These are phyloP conservation scores for Aspergillus affinis DNA, from an alignment of 495 filamentous ascomycete species.

Conservation along the genomic window DNA sequence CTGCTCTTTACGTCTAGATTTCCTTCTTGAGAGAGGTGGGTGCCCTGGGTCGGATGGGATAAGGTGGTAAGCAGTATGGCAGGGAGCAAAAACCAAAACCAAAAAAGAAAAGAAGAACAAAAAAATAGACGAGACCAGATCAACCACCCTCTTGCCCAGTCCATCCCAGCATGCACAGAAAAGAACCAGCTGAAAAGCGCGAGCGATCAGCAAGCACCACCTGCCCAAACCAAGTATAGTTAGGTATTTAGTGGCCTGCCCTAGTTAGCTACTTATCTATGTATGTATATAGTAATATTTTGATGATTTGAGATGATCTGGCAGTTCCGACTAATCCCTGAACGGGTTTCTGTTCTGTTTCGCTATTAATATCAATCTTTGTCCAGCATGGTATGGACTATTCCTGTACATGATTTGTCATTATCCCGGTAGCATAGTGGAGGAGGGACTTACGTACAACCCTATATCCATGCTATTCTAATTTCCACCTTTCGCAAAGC, in stretches of 20 bases:
- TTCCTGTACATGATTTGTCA: not conserved
- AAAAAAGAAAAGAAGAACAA: too few species aligned
- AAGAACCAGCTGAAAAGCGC: too few species aligned
- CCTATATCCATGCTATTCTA: not conserved
- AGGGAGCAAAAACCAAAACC: not conserved
- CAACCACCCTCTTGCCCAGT: too few species aligned
- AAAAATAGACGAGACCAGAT: not conserved
- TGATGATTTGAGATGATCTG: not conserved
- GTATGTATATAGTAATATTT: slow-evolving; percentile 8
- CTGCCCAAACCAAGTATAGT: not conserved
- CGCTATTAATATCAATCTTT: not conserved
- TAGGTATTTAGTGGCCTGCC: not conserved
- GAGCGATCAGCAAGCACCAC: not conserved
- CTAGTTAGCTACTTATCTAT: slow-evolving; percentile 6
- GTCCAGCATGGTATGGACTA: too few species aligned
- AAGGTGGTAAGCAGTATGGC: not conserved
- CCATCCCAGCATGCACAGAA: too few species aligned
- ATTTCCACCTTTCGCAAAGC: not conserved
- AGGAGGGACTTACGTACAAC: not conserved
- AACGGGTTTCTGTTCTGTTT: not conserved
- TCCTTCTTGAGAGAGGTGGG: too few species aligned
- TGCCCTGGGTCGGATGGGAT: not conserved
- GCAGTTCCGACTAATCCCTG: too few species aligned
- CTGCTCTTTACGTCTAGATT: slow-evolving; percentile 51
- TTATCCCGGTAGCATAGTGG: not conserved